phyloP scores from a whole-genome alignment of 768 basidiomycete genomes.

The Botryobasidium botryosum region DNA sequence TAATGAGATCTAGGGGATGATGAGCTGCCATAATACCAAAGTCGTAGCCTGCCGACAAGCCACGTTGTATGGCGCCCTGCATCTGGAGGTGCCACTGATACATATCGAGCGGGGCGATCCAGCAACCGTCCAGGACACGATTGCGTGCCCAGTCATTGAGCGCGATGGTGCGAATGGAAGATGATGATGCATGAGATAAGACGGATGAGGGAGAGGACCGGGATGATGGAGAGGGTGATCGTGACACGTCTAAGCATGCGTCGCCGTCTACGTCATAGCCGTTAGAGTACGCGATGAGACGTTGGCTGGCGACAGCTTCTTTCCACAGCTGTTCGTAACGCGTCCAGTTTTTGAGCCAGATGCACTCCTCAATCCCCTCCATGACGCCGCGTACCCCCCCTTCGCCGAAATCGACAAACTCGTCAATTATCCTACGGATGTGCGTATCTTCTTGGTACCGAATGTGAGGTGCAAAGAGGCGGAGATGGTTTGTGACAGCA shows the following conservation, averaged over 20 bases:
- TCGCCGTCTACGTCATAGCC: background rate
- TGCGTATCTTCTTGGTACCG: too few species aligned
- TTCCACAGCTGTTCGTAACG: constrained; percentile 6
- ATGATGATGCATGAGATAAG: background rate
- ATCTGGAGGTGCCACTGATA: background rate
- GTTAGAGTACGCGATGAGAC: constrained; percentile 4
- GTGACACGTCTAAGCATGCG: background rate
- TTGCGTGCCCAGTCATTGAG: constrained; percentile 7
- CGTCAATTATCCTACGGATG: constrained; percentile 2
- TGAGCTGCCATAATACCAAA: constrained; percentile 7
- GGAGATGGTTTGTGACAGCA: background rate
- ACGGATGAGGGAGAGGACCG: background rate
- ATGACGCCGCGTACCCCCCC: constrained; percentile 2
- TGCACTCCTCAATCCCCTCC: constrained; percentile 2
- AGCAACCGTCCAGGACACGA: constrained; percentile 9
- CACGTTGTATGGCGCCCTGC: background rate
- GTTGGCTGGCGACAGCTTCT: constrained; percentile 5
- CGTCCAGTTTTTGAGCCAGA: constrained; percentile 1
- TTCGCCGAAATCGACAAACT: constrained; percentile 7
- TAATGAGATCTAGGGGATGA: constrained; percentile 4
- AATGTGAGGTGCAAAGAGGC: background rate
- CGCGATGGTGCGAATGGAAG: constrained; percentile 6
- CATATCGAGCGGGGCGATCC: constrained; percentile 8
- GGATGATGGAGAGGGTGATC: background rate
- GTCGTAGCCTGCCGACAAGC: constrained; percentile 1